Evolutionary conservation across 805 yeast genomes (phyloP), one percentile per base, ranked within the genome.

Genomic region (Cephaloascus albidus): DNA sequence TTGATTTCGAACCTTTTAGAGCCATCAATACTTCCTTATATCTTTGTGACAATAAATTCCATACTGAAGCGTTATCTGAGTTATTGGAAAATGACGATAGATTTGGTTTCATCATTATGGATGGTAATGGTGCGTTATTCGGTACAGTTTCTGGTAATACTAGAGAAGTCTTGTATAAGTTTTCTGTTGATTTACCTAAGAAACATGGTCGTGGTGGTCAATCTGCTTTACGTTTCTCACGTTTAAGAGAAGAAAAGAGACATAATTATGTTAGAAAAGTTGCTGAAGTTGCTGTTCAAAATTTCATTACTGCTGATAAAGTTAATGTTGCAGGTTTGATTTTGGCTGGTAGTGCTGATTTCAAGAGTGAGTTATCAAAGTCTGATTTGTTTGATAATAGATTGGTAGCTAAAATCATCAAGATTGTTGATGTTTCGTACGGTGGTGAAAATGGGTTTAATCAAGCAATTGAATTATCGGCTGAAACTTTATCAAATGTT

Each of bases 191-290:
- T 64, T 73, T 93, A 54, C 99, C 99, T 54, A 93, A 93, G 73
- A 93, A 93, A 86, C 98, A 93, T 74, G 98, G 98, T 57, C 85
- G 98, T 76, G 98, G 98, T 85, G 98, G 98, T 83, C 98, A 93
- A 72, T 93, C 99, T 46, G 98, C 99, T 35, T 61, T 93, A 52
- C 97, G 99, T 86, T 93, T 93, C 73, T 82, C 97, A 19, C 89
- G 99, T 75, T 75, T 93, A 63, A 85, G 99, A 76, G 98, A 93
- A 53, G 98, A 93, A 68, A 93, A 93, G 64, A 87, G 99, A 72
- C 99, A 93, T 65, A 93, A 93, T 63, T 93, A 93, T 68, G 94
- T 93, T 45, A 79, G 99, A 68, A 93, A 93, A 58, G 98, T 93
- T 36, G 96, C 97, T 38, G 99, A 93, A 70, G 90, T 80, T 38